Base-by-base conservation (phyloP, 1,284 basidiomycete genomes). In the Thelephora terrestris region DNA sequence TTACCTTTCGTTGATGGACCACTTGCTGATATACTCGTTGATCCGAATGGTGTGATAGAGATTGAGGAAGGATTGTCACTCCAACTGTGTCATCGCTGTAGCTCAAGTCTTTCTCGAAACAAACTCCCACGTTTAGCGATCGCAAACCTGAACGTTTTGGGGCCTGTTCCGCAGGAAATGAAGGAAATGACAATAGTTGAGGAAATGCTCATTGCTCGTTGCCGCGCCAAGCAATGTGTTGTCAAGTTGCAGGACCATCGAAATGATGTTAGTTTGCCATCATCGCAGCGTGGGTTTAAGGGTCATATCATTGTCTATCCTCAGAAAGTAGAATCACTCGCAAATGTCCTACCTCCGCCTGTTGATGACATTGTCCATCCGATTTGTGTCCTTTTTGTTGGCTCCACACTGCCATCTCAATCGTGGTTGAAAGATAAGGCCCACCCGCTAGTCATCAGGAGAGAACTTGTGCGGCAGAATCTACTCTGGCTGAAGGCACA, bases 281-380 rank as follows among this genome's bases (percentile, higher is more conserved):
- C 27, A 5, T 27, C 43, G 0, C 67, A 69, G 50, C 49, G 58
- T 10, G 67, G 58, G 7, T 18, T 66, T 7, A 57, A 56, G 50
- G 68, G 68, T 1, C 59, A 70, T 53, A 56, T 66, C 12, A 64
- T 71, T 17, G 55, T 68, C 6, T 66, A 62, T 53, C 67, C 66
- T 2, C 66, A 69, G 48, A 43, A 52, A 5, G 58, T 65, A 2
- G 54, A 53, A 1, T 27, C 40, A 7, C 27, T 69, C 21, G 53
- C 55, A 2, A 47, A 37, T 4, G 7, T 65, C 0, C 39, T 71
- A 27, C 27, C 27, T 5, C 27, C 27, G 10, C 27, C 27, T 5
- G 27, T 27, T 27, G 27, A 27, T 10, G 27, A 27, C 27, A 10
- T 27, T 10, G 10, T 27, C 10, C 27, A 27, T 27, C 27, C 27